Base-by-base conservation (phyloP, 2,329 filamentous ascomycete species). In the Myriosclerotinia scirpicola region DNA sequence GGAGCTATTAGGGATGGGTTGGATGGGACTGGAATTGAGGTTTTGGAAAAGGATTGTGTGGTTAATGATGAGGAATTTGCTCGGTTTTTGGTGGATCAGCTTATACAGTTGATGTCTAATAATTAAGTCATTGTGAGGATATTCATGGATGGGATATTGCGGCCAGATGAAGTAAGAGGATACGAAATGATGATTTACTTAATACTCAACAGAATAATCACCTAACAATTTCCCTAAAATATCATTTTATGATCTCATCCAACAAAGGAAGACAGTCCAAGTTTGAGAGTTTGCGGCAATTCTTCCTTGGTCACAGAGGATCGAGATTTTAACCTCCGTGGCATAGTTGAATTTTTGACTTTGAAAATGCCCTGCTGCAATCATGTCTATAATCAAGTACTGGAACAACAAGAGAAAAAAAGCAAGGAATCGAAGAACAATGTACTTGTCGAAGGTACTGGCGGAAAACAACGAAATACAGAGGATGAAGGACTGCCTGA, bases 51-150 rank as follows among this genome's bases (percentile, higher is more conserved):
- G 64, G 72, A 78, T 12, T 77, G 81, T 14, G 79, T 81, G 44
- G 80, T 89, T 44, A 89, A 89, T 71, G 81, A 88, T 65, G 73
- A 77, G 17, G 74, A 73, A 0, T 86, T 87, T 71, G 84, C 84
- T 3, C 72, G 72, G 6, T 79, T 80, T 52, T 76, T 84, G 52
- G 83, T 82, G 1, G 76, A 81, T 26, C 36, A 66, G 36, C 58
- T 66, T 52, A 36, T 48, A 30, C n/a, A 61, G 9, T 4, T 66
- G n/a, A 22, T 66, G 12, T 50, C 48, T 9, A 42, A n/a, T 8
- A 5, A 8, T 11, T 48, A 9, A 40, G 38, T 20, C 34, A 7
- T 56, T 17, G 11, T 46, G 46, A 60, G 15, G 2, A 9, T 36
- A 15, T n/a, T n/a, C n/a, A n/a, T n/a, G n/a, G n/a, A n/a, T 59